Base-by-base conservation (phyloP, 352 stramenopile species). In the Phytophthora uliginosa region DNA sequence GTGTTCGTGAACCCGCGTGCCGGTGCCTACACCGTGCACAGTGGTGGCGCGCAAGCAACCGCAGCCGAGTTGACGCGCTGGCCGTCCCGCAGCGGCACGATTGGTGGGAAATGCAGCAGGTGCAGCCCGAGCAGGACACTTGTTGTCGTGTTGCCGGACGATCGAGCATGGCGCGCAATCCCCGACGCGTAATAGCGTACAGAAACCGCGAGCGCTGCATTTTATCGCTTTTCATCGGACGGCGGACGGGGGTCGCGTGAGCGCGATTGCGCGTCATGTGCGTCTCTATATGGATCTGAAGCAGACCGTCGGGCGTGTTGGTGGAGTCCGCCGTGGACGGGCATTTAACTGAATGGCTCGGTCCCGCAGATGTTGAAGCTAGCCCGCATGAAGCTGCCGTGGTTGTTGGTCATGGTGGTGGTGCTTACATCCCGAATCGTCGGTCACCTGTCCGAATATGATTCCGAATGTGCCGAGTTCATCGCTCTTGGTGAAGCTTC, bases 51-150 rank as follows among this genome's bases (percentile, higher is more conserved):
- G 54, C 54, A 60, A 61, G 55, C 55, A 50, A 48, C 9, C 4
- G 17, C 33, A 33, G 31, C n/a, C n/a, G 17, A 61, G 55, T 61
- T 61, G 34, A 61, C 20, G 34, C 34, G 55, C 31, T 60, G 31
- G 31, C 45, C 26, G 54, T 51, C 42, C 42, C n/a, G 17, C 42
- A 42, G 36, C 36, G 36, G 36, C 36, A 42, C 42, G 42, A 22
- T 51, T 51, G 42, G 42, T 51, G n/a, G 42, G 42, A 51, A n/a
- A 51, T 18, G 42, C 36, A 42, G 34, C 34, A 40, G 34, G 34
- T 40, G 34, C 34, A 51, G n/a, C 42, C 15, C n/a, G 42, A 51
- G 18, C 42, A 51, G 42, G 17, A 24, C 42, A 51, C n/a, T 22
- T 51, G 17, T 13, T 17, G 36, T 42, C 10, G 24, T 26, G 36